Evolutionary conservation across 2,329 filamentous ascomycete genomes (phyloP), one percentile per base, ranked within the genome.

Genomic region (Colletotrichum aenigma): DNA sequence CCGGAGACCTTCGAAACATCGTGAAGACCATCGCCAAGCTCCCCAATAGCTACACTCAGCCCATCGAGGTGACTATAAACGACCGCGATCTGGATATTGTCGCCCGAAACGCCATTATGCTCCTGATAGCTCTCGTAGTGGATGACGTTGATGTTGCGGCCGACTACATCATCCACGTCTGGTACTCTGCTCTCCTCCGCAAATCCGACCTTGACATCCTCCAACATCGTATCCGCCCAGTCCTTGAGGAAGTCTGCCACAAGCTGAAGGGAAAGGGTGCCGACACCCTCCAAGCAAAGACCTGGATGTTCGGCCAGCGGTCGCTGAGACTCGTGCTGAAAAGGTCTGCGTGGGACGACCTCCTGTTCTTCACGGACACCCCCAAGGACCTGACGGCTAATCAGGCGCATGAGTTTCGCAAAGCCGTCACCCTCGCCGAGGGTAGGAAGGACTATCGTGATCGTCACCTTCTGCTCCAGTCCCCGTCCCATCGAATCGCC

Each of bases 1-100:
- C 87, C 12, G 87, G 85, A 8, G 86, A 88, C 74, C 70, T 85
- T 7, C 80, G 87, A 55, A 88, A 89, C 71, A 78, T 87, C 6
- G 72, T 89, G 70, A 85, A 84, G 77, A 84, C 87, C 1, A 75
- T 88, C 4, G 78, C 78, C 4, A 64, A 75, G 2, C 75, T 88
- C 7, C 84, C 85, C 1, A 48, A 60, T 5, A 75, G 28, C 0
- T 86, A 83, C 70, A 73, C 52, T 0, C 77, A 78, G 2, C 8
- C 64, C 2, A 74, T 85, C 34, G 67, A 78, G 0, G 70, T 84
- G 1, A 77, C 80, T 4, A 66, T 89, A 28, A 88, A 89, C 71
- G 87, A 89, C 78, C 18, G 7, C 6, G 83, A 87, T 16, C 76
- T 84, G 10, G 76, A 81, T 15, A 76, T 87, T n/a, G 85, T 86